These are phyloP conservation scores for Coemansia sp. DNA, from an alignment of 192 early-diverging fungal species.

Conservation along the genomic window DNA sequence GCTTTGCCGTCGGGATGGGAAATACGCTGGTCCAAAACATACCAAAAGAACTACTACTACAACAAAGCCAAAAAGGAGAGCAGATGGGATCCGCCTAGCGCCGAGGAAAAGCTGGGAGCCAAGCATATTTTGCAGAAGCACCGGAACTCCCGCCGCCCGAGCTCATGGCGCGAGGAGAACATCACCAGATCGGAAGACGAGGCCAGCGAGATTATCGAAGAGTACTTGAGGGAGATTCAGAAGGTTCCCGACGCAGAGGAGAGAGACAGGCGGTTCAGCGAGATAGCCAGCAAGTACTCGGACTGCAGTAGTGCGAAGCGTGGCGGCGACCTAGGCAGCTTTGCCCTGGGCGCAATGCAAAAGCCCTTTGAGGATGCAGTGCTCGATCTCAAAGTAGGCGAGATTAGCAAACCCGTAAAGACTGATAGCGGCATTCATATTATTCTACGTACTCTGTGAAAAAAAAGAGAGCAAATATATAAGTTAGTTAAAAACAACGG, in stretches of 20 bases:
- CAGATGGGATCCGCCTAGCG: conserved; percentile 69
- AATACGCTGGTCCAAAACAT: conserved; percentile 63
- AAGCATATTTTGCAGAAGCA: conserved; percentile 94
- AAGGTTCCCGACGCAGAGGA: conserved; percentile 5
- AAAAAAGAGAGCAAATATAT: neutral
- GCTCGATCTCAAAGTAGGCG: conserved; percentile 77
- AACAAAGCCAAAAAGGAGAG: conserved; percentile 71
- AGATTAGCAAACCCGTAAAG: conserved; percentile 78
- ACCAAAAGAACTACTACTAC: conserved; percentile 73
- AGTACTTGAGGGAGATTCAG: conserved; percentile 51
- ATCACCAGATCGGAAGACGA: conserved; percentile 93
- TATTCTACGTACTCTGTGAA: conserved; percentile 83
- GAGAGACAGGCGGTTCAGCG: conserved; percentile 60
- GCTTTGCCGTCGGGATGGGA: conserved; percentile 67
- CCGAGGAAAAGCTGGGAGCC: conserved; percentile 40
- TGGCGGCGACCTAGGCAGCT: conserved; percentile 85
- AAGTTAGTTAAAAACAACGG: neutral
- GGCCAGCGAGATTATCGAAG: conserved; percentile 67
- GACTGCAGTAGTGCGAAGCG: conserved; percentile 91
- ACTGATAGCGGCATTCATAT: conserved; percentile 92
- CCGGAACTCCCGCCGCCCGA: conserved; percentile 75
- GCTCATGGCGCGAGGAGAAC: conserved; percentile 85
- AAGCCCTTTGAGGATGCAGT: conserved; percentile 86
- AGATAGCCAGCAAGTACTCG: conserved; percentile 73
- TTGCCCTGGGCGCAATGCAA: conserved; percentile 90